These are phyloP conservation scores for Tothia fuscella DNA, from an alignment of 2,329 filamentous ascomycete species.

Conservation along the genomic window DNA sequence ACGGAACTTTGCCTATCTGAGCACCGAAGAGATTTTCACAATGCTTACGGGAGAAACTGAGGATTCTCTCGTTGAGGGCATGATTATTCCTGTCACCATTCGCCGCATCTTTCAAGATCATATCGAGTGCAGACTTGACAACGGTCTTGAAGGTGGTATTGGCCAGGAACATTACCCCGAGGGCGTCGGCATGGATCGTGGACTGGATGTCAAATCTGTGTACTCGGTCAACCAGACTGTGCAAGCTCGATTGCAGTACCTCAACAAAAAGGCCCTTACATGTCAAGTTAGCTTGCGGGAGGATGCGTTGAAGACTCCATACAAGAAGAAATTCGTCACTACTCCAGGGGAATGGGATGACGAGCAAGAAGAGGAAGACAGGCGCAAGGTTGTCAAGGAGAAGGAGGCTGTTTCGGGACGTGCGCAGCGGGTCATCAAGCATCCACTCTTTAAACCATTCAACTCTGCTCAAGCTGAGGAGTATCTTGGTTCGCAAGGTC, in stretches of 20 bases:
- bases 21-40: constrained; percentile 74
- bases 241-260: constrained; percentile 32
- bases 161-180: constrained; percentile 72
- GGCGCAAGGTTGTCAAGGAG: constrained; percentile 63
- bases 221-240: constrained; percentile 4
- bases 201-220: constrained; percentile 25
- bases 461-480: constrained; percentile 88
- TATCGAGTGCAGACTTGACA: constrained; percentile 86
- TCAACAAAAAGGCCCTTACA: constrained; percentile 77
- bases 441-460: constrained; percentile 89
- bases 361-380: constrained; percentile 66
- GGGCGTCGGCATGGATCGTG: constrained; percentile 47
- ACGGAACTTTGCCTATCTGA: constrained; percentile 60
- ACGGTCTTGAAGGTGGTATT: constrained; percentile 81
- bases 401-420: constrained; percentile 78
- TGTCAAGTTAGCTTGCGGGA: constrained; percentile 78
- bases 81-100: constrained; percentile 85
- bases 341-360: constrained; percentile 81
- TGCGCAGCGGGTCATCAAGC: constrained; percentile 90
- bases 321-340: constrained; percentile 51
- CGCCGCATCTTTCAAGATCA: constrained; percentile 85
- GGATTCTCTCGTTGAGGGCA: constrained; percentile 71
- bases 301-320: constrained; percentile 63
- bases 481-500: constrained; percentile 72
- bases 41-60: constrained; percentile 92